These are phyloP conservation scores for Nicotiana otophora DNA, from an alignment of 257 asterid species.

Conservation along the genomic window DNA sequence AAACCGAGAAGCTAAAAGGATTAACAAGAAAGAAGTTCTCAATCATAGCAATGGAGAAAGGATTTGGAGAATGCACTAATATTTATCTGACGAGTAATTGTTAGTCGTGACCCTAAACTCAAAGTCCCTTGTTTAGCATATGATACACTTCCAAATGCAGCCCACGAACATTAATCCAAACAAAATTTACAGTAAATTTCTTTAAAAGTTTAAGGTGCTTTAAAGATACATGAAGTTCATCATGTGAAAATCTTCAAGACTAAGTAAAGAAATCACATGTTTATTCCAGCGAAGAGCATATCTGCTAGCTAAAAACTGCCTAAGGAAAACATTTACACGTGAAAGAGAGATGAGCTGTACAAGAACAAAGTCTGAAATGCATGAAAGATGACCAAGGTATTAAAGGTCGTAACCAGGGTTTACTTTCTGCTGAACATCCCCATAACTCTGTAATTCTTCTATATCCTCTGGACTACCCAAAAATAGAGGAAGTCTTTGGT, in stretches of 20 bases:
- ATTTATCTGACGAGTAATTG: background rate
- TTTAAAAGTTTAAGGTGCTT: background rate
- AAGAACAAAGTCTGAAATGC: background rate
- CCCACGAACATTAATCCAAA: background rate
- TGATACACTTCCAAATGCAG: background rate
- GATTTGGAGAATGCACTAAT: background rate
- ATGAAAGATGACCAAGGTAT: conserved; percentile 1
- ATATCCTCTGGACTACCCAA: conserved; percentile 85
- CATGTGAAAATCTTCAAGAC: background rate
- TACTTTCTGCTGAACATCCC: conserved; percentile 85
- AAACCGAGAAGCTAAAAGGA: background rate
- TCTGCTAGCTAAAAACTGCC: background rate
- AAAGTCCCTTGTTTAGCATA: background rate
- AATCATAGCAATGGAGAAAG: background rate
- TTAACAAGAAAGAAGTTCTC: background rate
- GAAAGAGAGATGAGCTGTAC: background rate
- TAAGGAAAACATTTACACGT: background rate
- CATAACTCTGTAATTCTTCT: conserved; percentile 70
- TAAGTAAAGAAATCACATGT: background rate
- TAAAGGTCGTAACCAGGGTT: conserved; percentile 91
- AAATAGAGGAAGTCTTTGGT: conserved; percentile 83
- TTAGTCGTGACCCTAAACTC: background rate
- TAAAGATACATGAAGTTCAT: background rate
- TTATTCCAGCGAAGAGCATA: conserved; percentile 1
- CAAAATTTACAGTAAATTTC: background rate